Evolutionary conservation across 805 yeast species (phyloP), one percentile per base, ranked within the genome.

Genomic region (Suhomyces tanzawaensis): DNA sequence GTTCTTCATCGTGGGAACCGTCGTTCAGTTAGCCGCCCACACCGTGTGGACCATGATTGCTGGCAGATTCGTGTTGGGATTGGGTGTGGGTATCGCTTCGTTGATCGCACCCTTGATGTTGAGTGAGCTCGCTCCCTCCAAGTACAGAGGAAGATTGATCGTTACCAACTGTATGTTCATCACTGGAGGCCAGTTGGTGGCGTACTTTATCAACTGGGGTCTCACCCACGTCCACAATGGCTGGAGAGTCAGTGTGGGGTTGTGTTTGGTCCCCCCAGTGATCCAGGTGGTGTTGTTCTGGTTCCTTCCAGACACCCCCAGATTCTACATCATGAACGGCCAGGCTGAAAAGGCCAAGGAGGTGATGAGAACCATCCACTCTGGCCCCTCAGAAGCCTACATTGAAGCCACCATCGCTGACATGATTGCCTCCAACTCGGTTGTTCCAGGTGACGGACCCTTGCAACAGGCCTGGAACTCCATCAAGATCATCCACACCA

Each of bases 61-160:
- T 11, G 99, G 98, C 30, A 76, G 98, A 58, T 82, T 93, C 48
- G 71, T 91, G 33, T 85, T 93, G 83, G 99, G 99, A 13, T 85
- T 86, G 62, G 98, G 96, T 51, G 97, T 91, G 19, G 99, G 99
- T 49, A 76, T 86, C 39, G 98, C 97, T 1, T 89, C 97, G 2
- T 69, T 91, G 37, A 83, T 88, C 39, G 88, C 98, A n/a, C 99
- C 99, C 1, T 71, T 91, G 40, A 90, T 89, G 72, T 85, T 91
- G 45, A 73, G 88, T 39, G 99, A 91, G 62, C 76, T 90, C 58
- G 95, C 97, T 3, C 98, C 99, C 19, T 77, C 93, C 12, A 78
- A 81, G 59, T 87, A 86, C 58, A 77, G 99, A 58, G 98, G 98
- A 39, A 74, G 98, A 46, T 72, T 91, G 38, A 93, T 95, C 24